Evolutionary conservation across 2,329 filamentous ascomycete genomes (phyloP).

Genomic region (Neonectria magnoliae): DNA sequence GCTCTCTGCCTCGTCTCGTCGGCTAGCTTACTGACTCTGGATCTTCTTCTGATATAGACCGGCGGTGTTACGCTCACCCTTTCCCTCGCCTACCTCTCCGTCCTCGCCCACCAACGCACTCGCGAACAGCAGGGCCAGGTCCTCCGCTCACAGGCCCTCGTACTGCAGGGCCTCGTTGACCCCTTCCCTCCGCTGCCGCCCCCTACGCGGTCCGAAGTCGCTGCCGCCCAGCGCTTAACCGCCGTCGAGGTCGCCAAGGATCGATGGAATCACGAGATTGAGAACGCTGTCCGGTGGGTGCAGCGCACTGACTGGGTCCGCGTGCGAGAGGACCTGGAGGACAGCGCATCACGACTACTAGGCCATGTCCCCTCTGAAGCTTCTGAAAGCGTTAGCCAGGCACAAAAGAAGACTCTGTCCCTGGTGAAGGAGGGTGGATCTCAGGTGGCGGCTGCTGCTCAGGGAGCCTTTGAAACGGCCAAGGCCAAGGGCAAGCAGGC

Average conservation of each 20-base stretch:
- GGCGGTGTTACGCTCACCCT: constrained; percentile 81
- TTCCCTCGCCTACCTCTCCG: constrained; percentile 75
- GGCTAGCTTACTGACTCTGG: constrained; percentile 14
- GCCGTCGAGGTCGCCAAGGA: constrained; percentile 77
- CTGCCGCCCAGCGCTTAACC: constrained; percentile 62
- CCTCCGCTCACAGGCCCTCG: constrained; percentile 66
- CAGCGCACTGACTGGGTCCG: constrained; percentile 73
- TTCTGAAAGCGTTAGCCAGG: constrained; percentile 43
- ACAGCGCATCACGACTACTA: constrained; percentile 58
- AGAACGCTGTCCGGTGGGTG: constrained; percentile 71
- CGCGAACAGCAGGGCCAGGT: constrained; percentile 67
- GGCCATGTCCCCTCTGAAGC: constrained; percentile 49
- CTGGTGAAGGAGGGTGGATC: constrained; percentile 47
- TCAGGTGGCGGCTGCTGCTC: constrained; percentile 48
- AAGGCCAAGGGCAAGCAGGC: constrained; percentile 51
- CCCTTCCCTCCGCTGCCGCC: constrained; percentile 58
- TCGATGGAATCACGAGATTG: constrained; percentile 80
- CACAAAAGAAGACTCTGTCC: constrained; percentile 44
- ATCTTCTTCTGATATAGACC: constrained; percentile 63
- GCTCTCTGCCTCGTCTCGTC: background rate
- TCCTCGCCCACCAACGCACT: constrained; percentile 75
- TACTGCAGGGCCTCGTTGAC: constrained; percentile 63
- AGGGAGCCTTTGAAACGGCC: constrained; percentile 47
- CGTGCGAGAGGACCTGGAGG: constrained; percentile 68
- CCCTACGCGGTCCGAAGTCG: constrained; percentile 61